These are phyloP conservation scores for Ehretia macrophylla DNA, from an alignment of 257 asterid genomes.

Conservation along the genomic window DNA sequence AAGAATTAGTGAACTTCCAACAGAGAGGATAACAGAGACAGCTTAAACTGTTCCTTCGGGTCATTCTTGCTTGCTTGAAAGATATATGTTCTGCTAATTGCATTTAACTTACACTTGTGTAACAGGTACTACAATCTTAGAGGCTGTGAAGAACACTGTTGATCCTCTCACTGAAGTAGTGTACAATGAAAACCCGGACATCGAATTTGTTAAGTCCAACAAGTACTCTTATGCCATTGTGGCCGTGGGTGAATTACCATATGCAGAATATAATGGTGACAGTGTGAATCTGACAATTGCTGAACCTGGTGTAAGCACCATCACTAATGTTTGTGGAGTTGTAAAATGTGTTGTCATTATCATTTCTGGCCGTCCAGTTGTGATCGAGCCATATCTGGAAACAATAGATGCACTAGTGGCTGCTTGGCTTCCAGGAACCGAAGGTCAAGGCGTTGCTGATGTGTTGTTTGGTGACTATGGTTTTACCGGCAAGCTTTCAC, in stretches of 20 bases:
- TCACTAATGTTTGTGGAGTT: constrained; percentile 33
- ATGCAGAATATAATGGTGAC: constrained; percentile 46
- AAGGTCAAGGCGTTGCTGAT: constrained; percentile 60
- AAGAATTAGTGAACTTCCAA: not conserved
- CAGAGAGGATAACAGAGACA: too few relatives aligned
- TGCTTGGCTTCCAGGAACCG: constrained; percentile 65
- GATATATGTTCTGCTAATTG: not conserved
- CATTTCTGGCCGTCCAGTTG: constrained; percentile 51
- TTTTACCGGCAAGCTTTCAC: constrained; percentile 53
- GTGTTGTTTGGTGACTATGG: constrained; percentile 52
- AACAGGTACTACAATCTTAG: constrained; percentile 54
- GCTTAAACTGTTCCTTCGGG: too few relatives aligned
- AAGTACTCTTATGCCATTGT: constrained; percentile 48
- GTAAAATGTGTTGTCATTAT: constrained; percentile 44
- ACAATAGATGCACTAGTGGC: constrained; percentile 52
- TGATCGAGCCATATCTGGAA: constrained; percentile 39
- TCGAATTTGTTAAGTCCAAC: constrained; percentile 21
- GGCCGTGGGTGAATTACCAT: constrained; percentile 50
- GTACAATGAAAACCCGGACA: constrained; percentile 29
- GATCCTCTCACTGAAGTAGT: constrained; percentile 41
- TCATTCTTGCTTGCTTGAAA: too few relatives aligned
- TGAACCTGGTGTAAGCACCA: constrained; percentile 32
- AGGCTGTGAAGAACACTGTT: constrained; percentile 41
- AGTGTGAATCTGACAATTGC: constrained; percentile 34
- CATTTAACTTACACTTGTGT: not conserved